Conservation (phyloP, 257 asterid species). For the Rhazya stricta region DNA sequence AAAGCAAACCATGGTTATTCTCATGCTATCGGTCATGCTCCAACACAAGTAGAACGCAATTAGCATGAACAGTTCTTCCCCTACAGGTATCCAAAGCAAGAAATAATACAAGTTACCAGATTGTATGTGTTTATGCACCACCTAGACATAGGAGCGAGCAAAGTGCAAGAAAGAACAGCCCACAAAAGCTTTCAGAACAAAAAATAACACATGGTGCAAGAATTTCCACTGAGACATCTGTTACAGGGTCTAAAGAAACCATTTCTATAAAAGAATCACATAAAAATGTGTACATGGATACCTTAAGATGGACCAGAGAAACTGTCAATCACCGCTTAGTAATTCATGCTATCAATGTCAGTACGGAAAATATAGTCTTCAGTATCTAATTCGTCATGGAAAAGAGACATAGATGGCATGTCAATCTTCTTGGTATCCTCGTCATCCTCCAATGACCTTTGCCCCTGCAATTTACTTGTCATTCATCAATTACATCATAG, state of each 20-base stretch:
- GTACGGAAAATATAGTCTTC: slow-evolving; percentile 78
- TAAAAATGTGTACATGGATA: not conserved
- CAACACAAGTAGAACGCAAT: not conserved
- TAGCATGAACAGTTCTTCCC: too few species aligned
- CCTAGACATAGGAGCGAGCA: not conserved
- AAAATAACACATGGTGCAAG: not conserved
- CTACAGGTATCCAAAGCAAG: not conserved
- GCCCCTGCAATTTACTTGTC: slow-evolving; percentile 54
- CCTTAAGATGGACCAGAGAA: not conserved
- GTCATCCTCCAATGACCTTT: slow-evolving; percentile 37
- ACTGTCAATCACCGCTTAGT: not conserved
- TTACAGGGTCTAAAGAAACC: not conserved
- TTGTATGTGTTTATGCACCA: too few species aligned
- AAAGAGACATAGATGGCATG: slow-evolving; percentile 45
- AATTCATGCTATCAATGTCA: slow-evolving; percentile 52
- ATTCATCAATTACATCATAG: slow-evolving; percentile 6
- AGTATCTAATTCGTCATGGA: slow-evolving; percentile 76
- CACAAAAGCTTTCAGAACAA: not conserved
- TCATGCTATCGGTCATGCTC: not conserved
- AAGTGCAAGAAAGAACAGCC: not conserved
- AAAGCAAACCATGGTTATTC: not conserved
- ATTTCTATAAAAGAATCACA: not conserved
- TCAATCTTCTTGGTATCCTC: slow-evolving; percentile 26
- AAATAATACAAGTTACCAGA: too few species aligned
- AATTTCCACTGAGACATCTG: not conserved